Base-by-base conservation (phyloP, 2,329 filamentous ascomycete genomes). In the Boeremia exigua region DNA sequence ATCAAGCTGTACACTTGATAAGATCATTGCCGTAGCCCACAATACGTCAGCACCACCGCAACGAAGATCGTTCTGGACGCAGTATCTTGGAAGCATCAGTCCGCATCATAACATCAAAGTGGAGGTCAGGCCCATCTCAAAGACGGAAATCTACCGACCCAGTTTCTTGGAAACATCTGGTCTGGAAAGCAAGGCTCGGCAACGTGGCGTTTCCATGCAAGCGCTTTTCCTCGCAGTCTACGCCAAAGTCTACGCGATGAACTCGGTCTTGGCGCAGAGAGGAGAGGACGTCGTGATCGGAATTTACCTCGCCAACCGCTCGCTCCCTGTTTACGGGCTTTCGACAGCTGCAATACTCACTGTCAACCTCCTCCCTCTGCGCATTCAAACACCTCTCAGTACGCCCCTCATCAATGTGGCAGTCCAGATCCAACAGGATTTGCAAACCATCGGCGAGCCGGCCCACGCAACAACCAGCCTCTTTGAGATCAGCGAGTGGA, bases 291-390 rank as follows among this genome's bases (percentile, higher is more conserved):
- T 90, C 1, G 76, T 91, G 0, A 82, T 96, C 46, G 93, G 92
- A 2, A 75, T 96, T 19, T 97, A 96, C 72, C 83, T 96, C 8
- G 90, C 92, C 37, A 96, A 96, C 71, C 84, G 92, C 47, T 81
- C 83, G 0, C 78, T 83, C 10, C 77, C 79, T 19, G 74, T 82
- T 8, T 77, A 82, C 3, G 77, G 81, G 3, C 70, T 86, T 1
- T 77, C 84, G 2, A 70, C 78, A 0, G 77, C 84, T 2, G 63
- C 82, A 0, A 87, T 86, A 29, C 92, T 93, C 0, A 95, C 91
- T 0, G 80, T 97, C 17, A 93, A 90, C 62, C 80, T 97, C 4
- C 82, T 96, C 1, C 92, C 92, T 0, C 75, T 97, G 0, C 81
- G 81, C 10, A 82, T 95, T 1, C 69, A 62, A 27, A 72, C 6